Evolutionary conservation across 169 alveolate species (phyloP), one percentile per base, ranked within the genome.

Genomic region (Eimeria necatrix): DNA sequence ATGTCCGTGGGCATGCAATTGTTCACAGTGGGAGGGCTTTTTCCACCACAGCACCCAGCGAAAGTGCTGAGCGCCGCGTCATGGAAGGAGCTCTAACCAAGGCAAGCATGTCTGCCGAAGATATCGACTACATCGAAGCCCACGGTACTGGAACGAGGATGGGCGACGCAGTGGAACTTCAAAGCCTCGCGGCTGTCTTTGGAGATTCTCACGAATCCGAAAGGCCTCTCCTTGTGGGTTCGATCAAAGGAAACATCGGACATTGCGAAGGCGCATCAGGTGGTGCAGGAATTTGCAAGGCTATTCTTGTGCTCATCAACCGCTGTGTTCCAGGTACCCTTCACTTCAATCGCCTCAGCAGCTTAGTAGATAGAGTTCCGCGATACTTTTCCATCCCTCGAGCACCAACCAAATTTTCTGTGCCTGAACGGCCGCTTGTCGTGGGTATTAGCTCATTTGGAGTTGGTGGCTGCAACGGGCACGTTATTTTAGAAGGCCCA

Each of bases 91-190:
- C 97, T 0, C 87, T 96, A 59, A 85, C 61, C 59, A 48, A 60
- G 49, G 97, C 96, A 46, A 52, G 61, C 16, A 59, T 96, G 32
- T 32, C 73, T 8, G 96, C 97, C 32, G 84, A 60, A 14, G 94
- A 95, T 32, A 78, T 96, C 32, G 85, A 84, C 20, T 96, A 96
- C 90, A 61, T 96, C 4, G 97, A 96, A 81, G 96, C 97, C 9
- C 97, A 96, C 83, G 97, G 97, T 2, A 96, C 97, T 18, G 97
- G 97, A n/a, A 96, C 97, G n/a, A 51, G 95, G 16, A 96, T 96
- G 24, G 97, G 97, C n/a, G 97, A 96, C 90, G 96, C 97, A n/a
- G 96, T 96, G 71, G 97, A 96, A 52, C 46, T 96, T 41, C 90
- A 95, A 26, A 97, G 97, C n/a, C 64, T 96, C n/a, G 96, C 95